phyloP scores from a whole-genome alignment of 768 basidiomycete species.

The Mycena amicta region DNA sequence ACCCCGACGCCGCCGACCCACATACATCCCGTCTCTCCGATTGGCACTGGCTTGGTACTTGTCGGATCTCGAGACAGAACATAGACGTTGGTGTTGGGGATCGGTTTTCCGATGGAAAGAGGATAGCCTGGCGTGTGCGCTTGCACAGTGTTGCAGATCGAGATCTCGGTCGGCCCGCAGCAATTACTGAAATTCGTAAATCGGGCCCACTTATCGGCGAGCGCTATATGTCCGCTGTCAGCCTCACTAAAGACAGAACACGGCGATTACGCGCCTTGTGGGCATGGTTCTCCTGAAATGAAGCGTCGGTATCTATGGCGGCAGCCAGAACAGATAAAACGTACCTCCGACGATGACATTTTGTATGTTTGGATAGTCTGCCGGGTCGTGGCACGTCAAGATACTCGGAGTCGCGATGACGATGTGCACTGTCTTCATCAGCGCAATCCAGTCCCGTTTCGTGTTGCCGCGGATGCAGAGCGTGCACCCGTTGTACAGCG shows the following conservation, averaged over 20 bases:
- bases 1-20: conserved; percentile 47
- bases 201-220: conserved; percentile 24
- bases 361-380: conserved; percentile 45
- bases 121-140: conserved; percentile 36
- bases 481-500: conserved; percentile 46
- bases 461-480: conserved; percentile 47
- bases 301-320: not conserved
- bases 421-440: conserved; percentile 46
- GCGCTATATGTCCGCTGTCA: conserved; percentile 17
- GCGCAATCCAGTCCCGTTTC: conserved; percentile 41
- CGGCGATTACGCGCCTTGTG: conserved; percentile 36
- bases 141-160: conserved; percentile 50
- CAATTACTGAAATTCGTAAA: conserved; percentile 39
- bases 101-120: conserved; percentile 44
- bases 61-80: conserved; percentile 37
- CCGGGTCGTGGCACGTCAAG: conserved; percentile 41
- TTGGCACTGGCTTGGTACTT: conserved; percentile 36
- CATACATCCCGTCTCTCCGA: conserved; percentile 45
- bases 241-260: conserved; percentile 20
- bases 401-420: conserved; percentile 51
- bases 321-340: not conserved
- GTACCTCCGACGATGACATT: conserved; percentile 38
- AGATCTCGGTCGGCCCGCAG: conserved; percentile 51
- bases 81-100: conserved; percentile 49
- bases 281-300: conserved; percentile 41